Evolutionary conservation across 352 stramenopile species (phyloP).

Genomic region (Thalassiosira mediterranea): DNA sequence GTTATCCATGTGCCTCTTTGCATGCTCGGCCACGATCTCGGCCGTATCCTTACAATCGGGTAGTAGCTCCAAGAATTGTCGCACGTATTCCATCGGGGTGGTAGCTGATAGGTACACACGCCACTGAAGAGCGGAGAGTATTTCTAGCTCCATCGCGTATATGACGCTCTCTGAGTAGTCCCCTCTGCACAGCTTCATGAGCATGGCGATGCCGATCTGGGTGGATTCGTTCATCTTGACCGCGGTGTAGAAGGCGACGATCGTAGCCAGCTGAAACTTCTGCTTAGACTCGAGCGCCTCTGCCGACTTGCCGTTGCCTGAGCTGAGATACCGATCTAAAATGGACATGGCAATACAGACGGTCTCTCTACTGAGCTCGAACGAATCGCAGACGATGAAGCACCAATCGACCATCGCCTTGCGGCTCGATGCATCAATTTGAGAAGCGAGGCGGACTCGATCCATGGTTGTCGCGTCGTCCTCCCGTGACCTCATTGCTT

Average conservation of each 20-base stretch:
- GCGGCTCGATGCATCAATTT: conserved; percentile 8
- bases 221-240: conserved; percentile 58
- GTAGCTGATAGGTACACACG: conserved; percentile 46
- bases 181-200: conserved; percentile 54
- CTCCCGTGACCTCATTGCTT: conserved; percentile 11
- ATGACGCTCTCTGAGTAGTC: conserved; percentile 42
- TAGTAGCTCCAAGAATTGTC: conserved; percentile 39
- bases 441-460: conserved; percentile 4
- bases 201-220: conserved; percentile 42
- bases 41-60: neutral
- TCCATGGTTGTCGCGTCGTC: neutral
- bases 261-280: conserved; percentile 21
- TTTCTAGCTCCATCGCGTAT: conserved; percentile 46
- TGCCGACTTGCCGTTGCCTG: conserved; percentile 2
- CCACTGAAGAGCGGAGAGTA: conserved; percentile 58
- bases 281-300: conserved; percentile 9
- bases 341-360: conserved; percentile 19
- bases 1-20: conserved; percentile 28
- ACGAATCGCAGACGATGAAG: conserved; percentile 12
- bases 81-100: conserved; percentile 52
- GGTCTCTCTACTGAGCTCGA: conserved; percentile 17
- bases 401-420: conserved; percentile 25
- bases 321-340: conserved; percentile 17
- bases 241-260: conserved; percentile 52
- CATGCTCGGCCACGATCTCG: conserved; percentile 22